Evolutionary conservation across 176 grass and related monocot genomes (phyloP).

Genomic region (Lolium multiflorum): DNA sequence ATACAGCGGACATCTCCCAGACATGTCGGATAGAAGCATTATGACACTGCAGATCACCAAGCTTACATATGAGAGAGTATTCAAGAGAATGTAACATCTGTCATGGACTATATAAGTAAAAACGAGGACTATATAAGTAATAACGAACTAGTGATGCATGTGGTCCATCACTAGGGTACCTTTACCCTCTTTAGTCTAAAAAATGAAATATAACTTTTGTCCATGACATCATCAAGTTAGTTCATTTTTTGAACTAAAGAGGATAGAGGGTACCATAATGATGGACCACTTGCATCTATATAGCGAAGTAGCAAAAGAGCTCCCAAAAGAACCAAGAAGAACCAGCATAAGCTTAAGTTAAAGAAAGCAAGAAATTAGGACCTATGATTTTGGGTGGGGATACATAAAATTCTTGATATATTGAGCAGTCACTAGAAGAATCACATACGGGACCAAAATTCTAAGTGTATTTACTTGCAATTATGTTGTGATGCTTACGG

Average conservation of each 20-base stretch:
- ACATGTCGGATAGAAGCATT: slow-evolving; percentile 98
- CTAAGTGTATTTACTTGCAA: neutral
- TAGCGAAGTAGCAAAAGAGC: neutral
- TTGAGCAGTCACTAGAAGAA: neutral
- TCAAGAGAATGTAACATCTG: slow-evolving; percentile 11
- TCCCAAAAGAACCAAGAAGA: neutral
- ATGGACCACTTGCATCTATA: too few relatives aligned
- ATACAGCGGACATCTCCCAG: slow-evolving; percentile 94
- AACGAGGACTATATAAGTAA: too few relatives aligned
- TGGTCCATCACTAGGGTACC: too few relatives aligned
- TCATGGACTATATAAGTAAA: neutral
- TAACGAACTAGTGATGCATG: too few relatives aligned
- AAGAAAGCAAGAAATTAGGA: neutral
- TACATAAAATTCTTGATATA: neutral
- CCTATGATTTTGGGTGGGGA: neutral
- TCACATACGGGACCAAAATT: neutral
- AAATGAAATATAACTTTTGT: too few relatives aligned
- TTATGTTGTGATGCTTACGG: neutral
- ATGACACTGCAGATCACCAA: slow-evolving; percentile 76
- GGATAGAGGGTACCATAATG: too few relatives aligned
- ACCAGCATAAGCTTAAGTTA: neutral
- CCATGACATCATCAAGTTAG: too few relatives aligned
- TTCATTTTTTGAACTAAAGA: too few relatives aligned
- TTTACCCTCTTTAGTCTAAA: too few relatives aligned
- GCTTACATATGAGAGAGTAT: slow-evolving; percentile 38